phyloP scores from a whole-genome alignment of 768 basidiomycete genomes.

The Lentinula raphanica region DNA sequence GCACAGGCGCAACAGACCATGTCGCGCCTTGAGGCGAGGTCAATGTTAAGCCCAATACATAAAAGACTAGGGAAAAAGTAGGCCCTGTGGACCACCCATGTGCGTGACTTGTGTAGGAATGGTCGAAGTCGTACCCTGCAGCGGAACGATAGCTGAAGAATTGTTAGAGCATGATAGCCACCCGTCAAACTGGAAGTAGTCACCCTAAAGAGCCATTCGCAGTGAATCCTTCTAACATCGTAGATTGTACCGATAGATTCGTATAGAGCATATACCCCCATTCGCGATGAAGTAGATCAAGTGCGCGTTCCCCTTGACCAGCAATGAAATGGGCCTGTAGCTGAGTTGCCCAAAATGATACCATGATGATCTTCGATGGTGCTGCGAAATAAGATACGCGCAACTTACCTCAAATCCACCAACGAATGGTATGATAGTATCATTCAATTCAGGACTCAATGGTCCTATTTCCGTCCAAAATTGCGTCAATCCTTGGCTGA shows the following conservation, averaged over 20 bases:
- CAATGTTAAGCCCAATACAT: constrained; percentile 38
- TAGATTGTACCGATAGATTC: constrained; percentile 34
- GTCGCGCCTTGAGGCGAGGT: constrained; percentile 35
- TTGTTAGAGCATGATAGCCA: not conserved
- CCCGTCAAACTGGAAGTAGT: constrained; percentile 13
- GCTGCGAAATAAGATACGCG: not conserved
- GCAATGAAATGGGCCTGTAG: constrained; percentile 47
- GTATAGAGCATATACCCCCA: constrained; percentile 50
- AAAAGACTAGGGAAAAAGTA: constrained; percentile 43
- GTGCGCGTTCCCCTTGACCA: constrained; percentile 38
- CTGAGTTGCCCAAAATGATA: constrained; percentile 16
- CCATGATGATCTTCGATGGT: not conserved
- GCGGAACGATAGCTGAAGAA: constrained; percentile 35
- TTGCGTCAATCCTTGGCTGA: constrained; percentile 37
- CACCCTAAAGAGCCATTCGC: constrained; percentile 7
- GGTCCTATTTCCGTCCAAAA: constrained; percentile 48
- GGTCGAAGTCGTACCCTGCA: constrained; percentile 41
- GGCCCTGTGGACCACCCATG: constrained; percentile 48
- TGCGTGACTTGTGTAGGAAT: constrained; percentile 41
- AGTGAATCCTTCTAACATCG: constrained; percentile 35
- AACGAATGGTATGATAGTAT: constrained; percentile 49
- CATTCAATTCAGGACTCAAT: constrained; percentile 43
- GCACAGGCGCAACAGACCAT: constrained; percentile 39
- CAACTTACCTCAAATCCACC: constrained; percentile 40
- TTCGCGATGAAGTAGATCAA: constrained; percentile 39